Evolutionary conservation across 2,329 filamentous ascomycete species (phyloP).

Genomic region (Chaetothyriales sp.): DNA sequence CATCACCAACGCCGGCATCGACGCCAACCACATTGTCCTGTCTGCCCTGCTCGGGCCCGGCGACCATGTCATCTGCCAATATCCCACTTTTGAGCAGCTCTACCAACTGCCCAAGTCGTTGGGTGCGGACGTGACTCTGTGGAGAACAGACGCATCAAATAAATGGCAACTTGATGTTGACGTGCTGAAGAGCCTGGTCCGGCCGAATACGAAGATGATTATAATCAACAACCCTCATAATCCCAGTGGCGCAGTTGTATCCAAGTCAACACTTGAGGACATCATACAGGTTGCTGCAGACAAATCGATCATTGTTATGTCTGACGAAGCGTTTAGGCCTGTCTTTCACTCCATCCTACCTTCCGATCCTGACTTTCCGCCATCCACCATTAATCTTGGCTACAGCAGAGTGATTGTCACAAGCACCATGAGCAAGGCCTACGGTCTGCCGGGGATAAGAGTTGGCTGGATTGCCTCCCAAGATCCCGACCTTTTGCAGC

Average conservation of each 20-base stretch:
- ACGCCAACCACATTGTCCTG: slow-evolving; percentile 68
- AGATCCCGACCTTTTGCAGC: slow-evolving; percentile 45
- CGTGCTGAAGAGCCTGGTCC: slow-evolving; percentile 49
- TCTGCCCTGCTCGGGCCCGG: slow-evolving; percentile 56
- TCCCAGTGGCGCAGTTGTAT: slow-evolving; percentile 58
- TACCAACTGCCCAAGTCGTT: slow-evolving; percentile 60
- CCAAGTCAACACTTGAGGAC: slow-evolving; percentile 42
- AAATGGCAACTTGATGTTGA: slow-evolving; percentile 52
- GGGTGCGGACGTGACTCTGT: slow-evolving; percentile 62
- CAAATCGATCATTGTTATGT: slow-evolving; percentile 51
- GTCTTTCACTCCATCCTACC: slow-evolving; percentile 57
- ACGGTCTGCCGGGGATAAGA: slow-evolving; percentile 65
- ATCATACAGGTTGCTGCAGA: slow-evolving; percentile 50
- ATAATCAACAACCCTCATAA: slow-evolving; percentile 69
- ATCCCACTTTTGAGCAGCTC: slow-evolving; percentile 75
- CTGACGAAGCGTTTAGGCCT: slow-evolving; percentile 72
- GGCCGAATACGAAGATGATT: slow-evolving; percentile 37
- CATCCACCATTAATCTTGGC: slow-evolving; percentile 54
- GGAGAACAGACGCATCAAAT: slow-evolving; percentile 51
- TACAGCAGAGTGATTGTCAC: slow-evolving; percentile 59
- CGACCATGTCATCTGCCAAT: slow-evolving; percentile 75
- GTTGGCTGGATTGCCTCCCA: slow-evolving; percentile 69
- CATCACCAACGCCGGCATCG: slow-evolving; percentile 65
- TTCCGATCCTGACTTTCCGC: slow-evolving; percentile 40
- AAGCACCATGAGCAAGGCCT: slow-evolving; percentile 74